Evolutionary conservation across 2,329 filamentous ascomycete species (phyloP), one percentile per base, ranked within the genome.

Genomic region (Sporothrix pseudoabietina): DNA sequence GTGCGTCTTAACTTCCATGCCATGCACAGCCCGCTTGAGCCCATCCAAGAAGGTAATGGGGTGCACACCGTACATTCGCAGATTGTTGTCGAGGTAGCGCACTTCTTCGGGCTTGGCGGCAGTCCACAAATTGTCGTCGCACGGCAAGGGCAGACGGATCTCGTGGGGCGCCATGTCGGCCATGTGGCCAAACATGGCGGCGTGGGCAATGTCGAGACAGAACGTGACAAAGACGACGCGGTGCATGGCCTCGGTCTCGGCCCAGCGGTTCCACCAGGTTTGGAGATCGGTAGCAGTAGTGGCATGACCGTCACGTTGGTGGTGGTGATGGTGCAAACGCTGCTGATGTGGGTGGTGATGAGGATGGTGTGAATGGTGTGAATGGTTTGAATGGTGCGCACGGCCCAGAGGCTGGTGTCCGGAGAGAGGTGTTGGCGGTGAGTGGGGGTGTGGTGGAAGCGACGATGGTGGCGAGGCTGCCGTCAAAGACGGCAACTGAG

Each of bases 141-240:
- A 97, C 0, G 94, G 94, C 4, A 98, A 83, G 0, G 93, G 92
- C 4, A 97, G 85, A 5, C 93, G 90, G 82, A 98, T 92, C 81
- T 97, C 94, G 78, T 97, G 93, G 0, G 94, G 92, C 0, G 94
- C 92, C 93, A 97, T 97, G 75, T 94, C 93, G 0, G 93, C 93
- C 0, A 91, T 90, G 80, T 97, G 94, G 0, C 94, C 94, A 78
- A 97, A 97, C 90, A 97, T 96, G 30, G 92, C 94, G 0, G 94
- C 94, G 79, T 98, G 94, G 0, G 93, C 91, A 7, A 93, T 92
- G 79, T 98, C 94, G 78, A 97, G 89, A 78, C 97, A 92, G 80
- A 97, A 97, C 0, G 94, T 94, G 0, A 90, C 93, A 82, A 96
- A 98, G 0, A 94, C 94, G 1, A 93, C 93, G 71, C 94, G 87